Evolutionary conservation across 176 grass and related monocot species (phyloP), one percentile per base, ranked within the genome.

Genomic region (Oryza coarctata): DNA sequence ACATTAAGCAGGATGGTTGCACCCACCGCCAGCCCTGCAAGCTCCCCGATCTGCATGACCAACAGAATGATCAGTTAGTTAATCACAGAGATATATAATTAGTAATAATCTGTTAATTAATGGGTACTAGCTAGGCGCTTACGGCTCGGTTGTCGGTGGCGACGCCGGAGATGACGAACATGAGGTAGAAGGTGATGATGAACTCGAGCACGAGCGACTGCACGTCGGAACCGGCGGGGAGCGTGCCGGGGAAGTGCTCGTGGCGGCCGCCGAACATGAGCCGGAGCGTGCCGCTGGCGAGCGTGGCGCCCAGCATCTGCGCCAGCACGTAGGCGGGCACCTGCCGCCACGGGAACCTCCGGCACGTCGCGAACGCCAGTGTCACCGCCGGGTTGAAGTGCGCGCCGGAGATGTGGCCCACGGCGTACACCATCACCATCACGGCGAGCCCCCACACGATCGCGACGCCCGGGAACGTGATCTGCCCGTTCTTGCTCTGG

Each of bases 381-480:
- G 93, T 85, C 27, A 99, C 96, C 4, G 96, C 93, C 3, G 96
- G 96, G 81, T 99, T 99, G 88, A 99, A 93, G 86, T 99, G 96
- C 9, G 93, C 96, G 50, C 96, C 91, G 69, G 96, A 99, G 85
- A 95, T 99, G 80, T 99, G 96, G 27, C 96, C 96, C 0, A 99
- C 82, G 3, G 97, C 89, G 89, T 99, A 99, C 49, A 96, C 87
- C 97, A 99, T 96, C 76, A 96, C 97, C 97, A 94, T 99, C 35
- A 96, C 97, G 0, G 78, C 89, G 0, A 99, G 85, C 0, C 97
- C 97, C 97, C 97, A 99, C 69, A 96, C 93, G 60, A 95, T 87
- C 77, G 87, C 87, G 14, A 99, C 82, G 0, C 97, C 97, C 0
- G 97, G 97, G 72, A 99, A 96, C 18, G 97, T 99, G 65, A 99